Percentiles rank a stretch among this genome's conserved stretches.
Conservation (phyloP, 331 rosid genomes). For the Stylosanthes scabra region DNA sequence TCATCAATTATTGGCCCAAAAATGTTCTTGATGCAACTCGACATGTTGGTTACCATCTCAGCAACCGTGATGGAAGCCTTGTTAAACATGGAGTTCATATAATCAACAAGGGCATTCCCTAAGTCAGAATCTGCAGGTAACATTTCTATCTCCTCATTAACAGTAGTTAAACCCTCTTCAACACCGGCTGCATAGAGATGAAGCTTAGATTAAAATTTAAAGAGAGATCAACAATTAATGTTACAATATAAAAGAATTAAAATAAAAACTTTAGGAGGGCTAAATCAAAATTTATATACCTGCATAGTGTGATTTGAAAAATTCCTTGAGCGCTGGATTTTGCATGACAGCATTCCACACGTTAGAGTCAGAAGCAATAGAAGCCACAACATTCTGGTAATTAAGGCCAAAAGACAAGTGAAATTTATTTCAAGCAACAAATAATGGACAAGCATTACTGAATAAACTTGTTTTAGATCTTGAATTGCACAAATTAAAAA, state of each 20-base stretch:
- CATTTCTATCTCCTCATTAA: slow-evolving; percentile 34
- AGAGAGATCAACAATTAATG: too few relatives aligned
- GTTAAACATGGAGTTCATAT: slow-evolving; percentile 13
- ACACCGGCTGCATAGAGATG: slow-evolving; percentile 3
- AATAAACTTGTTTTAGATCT: not conserved
- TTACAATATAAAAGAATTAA: not conserved
- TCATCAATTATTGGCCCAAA: slow-evolving; percentile 49
- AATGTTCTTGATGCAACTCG: slow-evolving; percentile 47
- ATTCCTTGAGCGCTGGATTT: slow-evolving; percentile 56
- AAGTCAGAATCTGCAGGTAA: slow-evolving; percentile 16
- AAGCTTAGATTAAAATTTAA: not conserved
- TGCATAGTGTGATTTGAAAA: slow-evolving; percentile 47
- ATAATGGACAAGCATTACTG: not conserved
- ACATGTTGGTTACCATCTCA: slow-evolving; percentile 49
- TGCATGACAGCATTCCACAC: slow-evolving; percentile 69
- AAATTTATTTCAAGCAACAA: too few relatives aligned
- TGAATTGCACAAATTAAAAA: not conserved
- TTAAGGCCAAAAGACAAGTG: slow-evolving; percentile 18
- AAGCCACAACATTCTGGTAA: slow-evolving; percentile 72
- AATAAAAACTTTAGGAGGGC: too few relatives aligned
- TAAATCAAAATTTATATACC: not conserved
- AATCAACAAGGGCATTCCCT: slow-evolving; percentile 8
- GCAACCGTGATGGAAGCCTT: slow-evolving; percentile 43
- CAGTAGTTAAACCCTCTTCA: slow-evolving; percentile 15
- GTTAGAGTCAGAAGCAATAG: slow-evolving; percentile 62